Base-by-base conservation (phyloP, 2,329 filamentous ascomycete species). In the Sporothrix euskadiensis region DNA sequence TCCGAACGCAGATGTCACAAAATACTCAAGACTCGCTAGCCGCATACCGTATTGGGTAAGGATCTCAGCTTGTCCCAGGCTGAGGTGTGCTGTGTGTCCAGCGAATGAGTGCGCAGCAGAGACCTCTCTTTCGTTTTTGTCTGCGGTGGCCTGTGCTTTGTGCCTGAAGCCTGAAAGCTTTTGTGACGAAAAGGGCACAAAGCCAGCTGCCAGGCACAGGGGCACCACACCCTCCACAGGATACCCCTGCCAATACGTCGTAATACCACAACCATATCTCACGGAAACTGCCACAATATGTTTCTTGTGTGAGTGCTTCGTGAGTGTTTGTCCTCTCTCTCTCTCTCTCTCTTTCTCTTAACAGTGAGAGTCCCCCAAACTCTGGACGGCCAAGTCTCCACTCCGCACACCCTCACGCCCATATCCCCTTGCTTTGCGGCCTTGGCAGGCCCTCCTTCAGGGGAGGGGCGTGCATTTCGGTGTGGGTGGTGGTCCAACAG, bases 221-320 rank as follows among this genome's bases (percentile, higher is more conserved):
- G 66, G 12, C 66, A 69, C n/a, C 35, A 41, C 52, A 49, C 66
- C 26, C 4, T 56, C 12, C 68, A 44, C n/a, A 59, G 32, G 52
- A 30, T 10, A 39, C 57, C 71, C 52, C 41, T 59, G 49, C 19
- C 49, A 59, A 72, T 72, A n/a, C n/a, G n/a, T n/a, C n/a, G n/a
- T n/a, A 35, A 47, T 57, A 52, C n/a, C 9, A 41, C 41, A 32
- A 39, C 56, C 47, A 59, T 71, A 54, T 56, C 57, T 66, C 30
- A 54, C 41, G 14, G 16, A 65, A 44, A 7, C 41, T 59, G 32
- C 30, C 52, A 49, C 68, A 47, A 52, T 9, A 30, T 56, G 52
- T 35, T 35, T 66, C 19, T 32, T 47, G 49, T 19, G 49, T 26
- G 49, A 41, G 30, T 47, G 35, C 9, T 41, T 26, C 14, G 39